Conservation (phyloP, 1,139 yeast species). For the Taphrina pruni region DNA sequence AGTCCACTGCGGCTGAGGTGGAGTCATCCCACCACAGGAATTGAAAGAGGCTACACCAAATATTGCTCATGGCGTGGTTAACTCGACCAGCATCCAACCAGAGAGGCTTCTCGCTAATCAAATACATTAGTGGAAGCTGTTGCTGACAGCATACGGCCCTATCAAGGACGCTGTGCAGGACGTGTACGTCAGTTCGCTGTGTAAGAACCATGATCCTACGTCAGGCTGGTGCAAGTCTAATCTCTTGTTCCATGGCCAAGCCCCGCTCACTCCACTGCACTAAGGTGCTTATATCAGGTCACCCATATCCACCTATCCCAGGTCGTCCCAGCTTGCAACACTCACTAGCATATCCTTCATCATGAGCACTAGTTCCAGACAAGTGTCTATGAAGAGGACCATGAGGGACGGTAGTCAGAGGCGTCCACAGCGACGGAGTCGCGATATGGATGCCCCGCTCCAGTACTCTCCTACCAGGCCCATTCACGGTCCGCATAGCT, state of each 20-base stretch:
- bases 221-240: conserved; percentile 19
- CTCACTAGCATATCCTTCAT: neutral
- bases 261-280: neutral
- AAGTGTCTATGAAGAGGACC: conserved; percentile 26
- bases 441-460: conserved; percentile 21
- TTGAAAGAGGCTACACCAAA: neutral
- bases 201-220: conserved; percentile 5
- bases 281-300: neutral
- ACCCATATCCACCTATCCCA: neutral
- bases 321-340: no score
- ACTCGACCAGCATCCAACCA: conserved; percentile 1
- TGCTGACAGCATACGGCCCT: conserved; percentile 3
- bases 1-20: neutral
- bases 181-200: conserved; percentile 12
- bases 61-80: conserved; percentile 2
- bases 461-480: conserved; percentile 32
- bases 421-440: conserved; percentile 6
- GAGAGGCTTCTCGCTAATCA: neutral
- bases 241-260: neutral
- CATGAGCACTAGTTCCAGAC: conserved; percentile 14
- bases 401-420: conserved; percentile 16
- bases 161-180: neutral
- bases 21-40: neutral
- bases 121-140: neutral
- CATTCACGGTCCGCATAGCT: conserved; percentile 12